phyloP scores from a whole-genome alignment of 768 basidiomycete species.

The Leccinellum luteum region DNA sequence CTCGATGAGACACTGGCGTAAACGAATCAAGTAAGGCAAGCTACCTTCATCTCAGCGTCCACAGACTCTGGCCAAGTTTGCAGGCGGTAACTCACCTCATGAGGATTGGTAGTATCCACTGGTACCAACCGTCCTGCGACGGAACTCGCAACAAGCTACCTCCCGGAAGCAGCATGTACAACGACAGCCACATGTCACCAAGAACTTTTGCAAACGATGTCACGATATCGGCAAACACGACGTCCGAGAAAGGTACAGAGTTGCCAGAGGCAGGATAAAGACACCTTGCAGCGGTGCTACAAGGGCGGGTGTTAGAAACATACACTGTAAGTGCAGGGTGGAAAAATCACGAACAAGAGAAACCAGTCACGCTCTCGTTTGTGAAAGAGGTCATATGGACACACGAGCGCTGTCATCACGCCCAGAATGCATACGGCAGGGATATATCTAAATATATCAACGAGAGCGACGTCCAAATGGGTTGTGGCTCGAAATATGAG shows the following conservation, averaged over 20 bases:
- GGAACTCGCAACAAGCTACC: conserved; percentile 71
- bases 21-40: conserved; percentile 85
- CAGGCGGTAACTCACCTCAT: conserved; percentile 65
- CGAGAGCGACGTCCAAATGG: conserved; percentile 51
- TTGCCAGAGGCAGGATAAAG: conserved; percentile 57
- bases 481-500: conserved; percentile 59
- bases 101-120: conserved; percentile 78
- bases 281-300: conserved; percentile 74
- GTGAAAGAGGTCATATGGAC: conserved; percentile 65
- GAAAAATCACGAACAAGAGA: conserved; percentile 56
- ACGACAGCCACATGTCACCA: conserved; percentile 89
- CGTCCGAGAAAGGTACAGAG: conserved; percentile 83
- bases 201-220: conserved; percentile 97
- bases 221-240: conserved; percentile 91
- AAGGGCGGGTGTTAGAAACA: not conserved
- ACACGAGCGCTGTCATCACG: conserved; percentile 54
- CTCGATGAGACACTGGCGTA: conserved; percentile 93
- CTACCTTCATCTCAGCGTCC: conserved; percentile 32
- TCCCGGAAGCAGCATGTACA: conserved; percentile 83
- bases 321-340: not conserved
- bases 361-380: conserved; percentile 76
- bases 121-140: conserved; percentile 55
- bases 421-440: conserved; percentile 66
- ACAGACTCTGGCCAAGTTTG: not conserved
- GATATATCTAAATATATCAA: conserved; percentile 76